Percentiles rank a stretch among this genome's conserved stretches.
phyloP scores from a whole-genome alignment of 192 early-diverging fungal species.

The Kickxella alabastrina region DNA sequence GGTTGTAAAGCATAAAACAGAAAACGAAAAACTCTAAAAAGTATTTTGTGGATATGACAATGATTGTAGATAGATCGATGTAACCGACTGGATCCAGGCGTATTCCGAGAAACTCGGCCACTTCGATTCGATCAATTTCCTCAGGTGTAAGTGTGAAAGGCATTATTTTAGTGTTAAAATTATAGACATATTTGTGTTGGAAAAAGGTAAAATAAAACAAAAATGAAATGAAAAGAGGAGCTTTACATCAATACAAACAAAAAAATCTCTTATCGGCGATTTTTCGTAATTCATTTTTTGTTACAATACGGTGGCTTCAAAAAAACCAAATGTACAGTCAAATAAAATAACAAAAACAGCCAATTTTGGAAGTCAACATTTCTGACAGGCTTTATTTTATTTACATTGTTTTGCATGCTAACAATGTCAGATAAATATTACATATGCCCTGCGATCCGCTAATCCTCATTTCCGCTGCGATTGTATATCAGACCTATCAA shows the following conservation, averaged over 20 bases:
- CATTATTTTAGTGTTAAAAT: slow-evolving; percentile 14
- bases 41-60: slow-evolving; percentile 35
- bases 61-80: slow-evolving; percentile 41
- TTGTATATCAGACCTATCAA: no score
- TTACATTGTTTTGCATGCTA: no score
- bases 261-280: neutral
- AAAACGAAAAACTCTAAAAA: slow-evolving; percentile 31
- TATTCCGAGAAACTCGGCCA: slow-evolving; percentile 28
- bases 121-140: slow-evolving; percentile 25
- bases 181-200: neutral
- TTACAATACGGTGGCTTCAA: no score
- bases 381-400: no score
- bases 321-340: no score
- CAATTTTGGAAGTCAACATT: no score
- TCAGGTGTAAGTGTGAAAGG: slow-evolving; percentile 29
- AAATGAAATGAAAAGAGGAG: neutral
- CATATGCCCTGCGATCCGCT: no score
- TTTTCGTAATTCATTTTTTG: neutral
- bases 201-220: neutral
- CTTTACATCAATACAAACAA: no score
- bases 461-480: no score
- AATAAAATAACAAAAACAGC: no score
- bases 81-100: slow-evolving; percentile 36
- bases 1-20: slow-evolving; percentile 32
- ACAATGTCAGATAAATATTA: no score